phyloP scores from a whole-genome alignment of 1,284 basidiomycete species.

The Ustilago lituana region DNA sequence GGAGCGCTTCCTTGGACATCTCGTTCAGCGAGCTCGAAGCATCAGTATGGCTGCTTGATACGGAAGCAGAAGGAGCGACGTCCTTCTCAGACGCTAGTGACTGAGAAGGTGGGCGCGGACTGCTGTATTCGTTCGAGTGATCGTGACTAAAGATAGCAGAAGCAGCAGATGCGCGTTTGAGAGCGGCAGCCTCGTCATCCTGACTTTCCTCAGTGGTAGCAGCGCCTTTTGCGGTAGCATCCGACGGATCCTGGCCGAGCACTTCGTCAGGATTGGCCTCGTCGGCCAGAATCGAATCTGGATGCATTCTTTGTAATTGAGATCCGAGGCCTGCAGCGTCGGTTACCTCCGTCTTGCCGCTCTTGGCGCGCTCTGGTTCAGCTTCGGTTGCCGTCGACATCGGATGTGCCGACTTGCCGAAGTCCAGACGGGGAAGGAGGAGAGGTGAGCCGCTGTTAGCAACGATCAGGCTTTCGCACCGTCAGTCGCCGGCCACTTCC shows the following conservation, averaged over 20 bases:
- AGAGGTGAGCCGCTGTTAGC: not conserved
- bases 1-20: slow-evolving; percentile 71
- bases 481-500: too few relatives aligned
- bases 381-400: slow-evolving; percentile 25
- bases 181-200: slow-evolving; percentile 12
- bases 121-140: slow-evolving; percentile 15
- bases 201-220: not conserved
- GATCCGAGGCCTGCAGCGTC: slow-evolving; percentile 22
- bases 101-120: slow-evolving; percentile 7
- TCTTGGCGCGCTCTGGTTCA: slow-evolving; percentile 11
- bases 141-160: slow-evolving; percentile 41
- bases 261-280: slow-evolving; percentile 55
- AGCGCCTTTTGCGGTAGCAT: slow-evolving; percentile 17
- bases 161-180: slow-evolving; percentile 37
- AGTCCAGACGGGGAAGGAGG: too few relatives aligned
- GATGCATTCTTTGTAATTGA: slow-evolving; percentile 46
- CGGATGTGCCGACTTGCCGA: slow-evolving; percentile 1
- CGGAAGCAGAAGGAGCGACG: slow-evolving; percentile 3
- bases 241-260: slow-evolving; percentile 50
- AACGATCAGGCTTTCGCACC: too few relatives aligned
- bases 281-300: slow-evolving; percentile 58
- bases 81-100: slow-evolving; percentile 4
- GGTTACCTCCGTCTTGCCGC: slow-evolving; percentile 2
- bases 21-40: slow-evolving; percentile 75
- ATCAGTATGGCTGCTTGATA: slow-evolving; percentile 70